Evolutionary conservation across 2,329 filamentous ascomycete genomes (phyloP).

Genomic region (Xylariales sp.): DNA sequence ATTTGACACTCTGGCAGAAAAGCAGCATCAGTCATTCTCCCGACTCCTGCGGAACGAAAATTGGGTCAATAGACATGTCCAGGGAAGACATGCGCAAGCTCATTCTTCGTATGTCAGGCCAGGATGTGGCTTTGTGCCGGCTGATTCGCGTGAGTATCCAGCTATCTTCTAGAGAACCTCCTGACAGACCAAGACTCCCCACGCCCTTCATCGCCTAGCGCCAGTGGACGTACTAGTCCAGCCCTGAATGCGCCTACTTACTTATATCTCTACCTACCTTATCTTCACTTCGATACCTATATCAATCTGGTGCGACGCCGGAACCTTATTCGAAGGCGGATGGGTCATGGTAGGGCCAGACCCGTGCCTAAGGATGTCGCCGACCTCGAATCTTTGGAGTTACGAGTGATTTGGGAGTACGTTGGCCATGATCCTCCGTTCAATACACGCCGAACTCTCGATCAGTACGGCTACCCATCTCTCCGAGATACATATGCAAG

Average conservation of each 20-base stretch:
- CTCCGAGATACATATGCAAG: slow-evolving; percentile 54
- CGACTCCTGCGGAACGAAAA: slow-evolving; percentile 42
- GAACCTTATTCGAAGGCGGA: slow-evolving; percentile 46
- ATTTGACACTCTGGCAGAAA: slow-evolving; percentile 40
- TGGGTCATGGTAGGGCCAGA: slow-evolving; percentile 48
- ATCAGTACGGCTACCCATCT: slow-evolving; percentile 61
- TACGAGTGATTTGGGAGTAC: slow-evolving; percentile 59
- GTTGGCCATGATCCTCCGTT: slow-evolving; percentile 56
- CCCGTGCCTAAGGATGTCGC: slow-evolving; percentile 52
- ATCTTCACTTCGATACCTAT: slow-evolving; percentile 63
- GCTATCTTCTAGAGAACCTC: too few relatives aligned
- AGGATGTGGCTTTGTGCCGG: slow-evolving; percentile 41
- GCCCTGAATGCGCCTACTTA: slow-evolving; percentile 23
- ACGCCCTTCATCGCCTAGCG: slow-evolving; percentile 23
- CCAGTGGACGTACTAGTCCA: slow-evolving; percentile 24
- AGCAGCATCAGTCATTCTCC: slow-evolving; percentile 34
- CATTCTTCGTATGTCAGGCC: slow-evolving; percentile 47
- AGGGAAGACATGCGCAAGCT: slow-evolving; percentile 43
- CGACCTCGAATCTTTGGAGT: slow-evolving; percentile 50
- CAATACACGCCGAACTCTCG: slow-evolving; percentile 57
- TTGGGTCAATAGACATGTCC: slow-evolving; percentile 44
- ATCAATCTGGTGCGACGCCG: slow-evolving; percentile 51
- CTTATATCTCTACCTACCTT: slow-evolving; percentile 51
- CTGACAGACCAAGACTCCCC: slow-evolving; percentile 35
- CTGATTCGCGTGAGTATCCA: slow-evolving; percentile 27